Conservation (phyloP, 2,329 filamentous ascomycete species). For the Cytospora piceae region DNA sequence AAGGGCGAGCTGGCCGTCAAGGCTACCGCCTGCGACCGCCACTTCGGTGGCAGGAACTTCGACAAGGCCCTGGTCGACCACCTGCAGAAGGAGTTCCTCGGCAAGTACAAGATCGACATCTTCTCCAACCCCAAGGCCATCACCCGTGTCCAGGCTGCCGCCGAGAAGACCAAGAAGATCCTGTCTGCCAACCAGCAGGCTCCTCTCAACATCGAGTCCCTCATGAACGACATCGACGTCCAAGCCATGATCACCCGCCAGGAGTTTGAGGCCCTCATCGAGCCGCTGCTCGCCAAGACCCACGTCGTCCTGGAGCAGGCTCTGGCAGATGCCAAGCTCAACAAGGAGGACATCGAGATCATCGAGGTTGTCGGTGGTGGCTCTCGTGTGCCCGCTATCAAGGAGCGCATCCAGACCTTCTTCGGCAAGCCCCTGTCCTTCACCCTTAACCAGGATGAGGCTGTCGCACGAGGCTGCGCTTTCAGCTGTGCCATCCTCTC, state of each 20-base stretch:
- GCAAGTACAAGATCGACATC: slow-evolving; percentile 98
- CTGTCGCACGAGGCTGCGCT: slow-evolving; percentile 90
- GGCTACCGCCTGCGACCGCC: slow-evolving; percentile 88
- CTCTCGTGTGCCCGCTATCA: slow-evolving; percentile 90
- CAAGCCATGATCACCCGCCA: slow-evolving; percentile 87
- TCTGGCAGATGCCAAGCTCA: slow-evolving; percentile 90
- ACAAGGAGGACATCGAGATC: slow-evolving; percentile 86
- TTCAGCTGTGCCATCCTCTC: slow-evolving; percentile 98
- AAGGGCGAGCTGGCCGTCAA: slow-evolving; percentile 97
- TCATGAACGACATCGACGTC: slow-evolving; percentile 98
- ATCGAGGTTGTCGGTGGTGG: slow-evolving; percentile 94
- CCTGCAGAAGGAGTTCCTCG: slow-evolving; percentile 93
- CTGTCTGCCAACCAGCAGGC: slow-evolving; percentile 93
- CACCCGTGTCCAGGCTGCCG: slow-evolving; percentile 82
- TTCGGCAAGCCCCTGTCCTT: slow-evolving; percentile 93
- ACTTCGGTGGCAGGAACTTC: slow-evolving; percentile 97
- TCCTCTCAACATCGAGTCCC: slow-evolving; percentile 93
- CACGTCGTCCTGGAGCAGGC: slow-evolving; percentile 83
- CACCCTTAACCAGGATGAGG: slow-evolving; percentile 98
- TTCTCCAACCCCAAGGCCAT: slow-evolving; percentile 86
- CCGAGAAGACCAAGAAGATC: slow-evolving; percentile 98
- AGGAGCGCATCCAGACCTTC: slow-evolving; percentile 86
- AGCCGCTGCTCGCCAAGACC: slow-evolving; percentile 77
- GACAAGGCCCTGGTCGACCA: slow-evolving; percentile 95
- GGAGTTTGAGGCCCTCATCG: slow-evolving; percentile 88